Percentiles rank a stretch among this genome's conserved stretches.
Conservation (phyloP, 1,284 basidiomycete genomes). For the Rhizoctonia solani region DNA sequence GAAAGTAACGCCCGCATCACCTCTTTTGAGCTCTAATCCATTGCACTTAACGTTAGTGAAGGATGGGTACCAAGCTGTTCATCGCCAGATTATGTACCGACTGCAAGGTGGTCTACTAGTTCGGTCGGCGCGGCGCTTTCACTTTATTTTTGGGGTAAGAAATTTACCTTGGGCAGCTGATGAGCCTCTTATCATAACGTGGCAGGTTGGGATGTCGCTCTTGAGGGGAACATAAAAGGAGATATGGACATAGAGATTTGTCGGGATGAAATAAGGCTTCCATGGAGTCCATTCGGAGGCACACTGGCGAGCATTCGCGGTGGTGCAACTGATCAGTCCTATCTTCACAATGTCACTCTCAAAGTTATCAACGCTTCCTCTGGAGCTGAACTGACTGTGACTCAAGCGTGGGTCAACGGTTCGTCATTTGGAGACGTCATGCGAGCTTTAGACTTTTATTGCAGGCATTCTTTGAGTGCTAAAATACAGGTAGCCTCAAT, state of each 20-base stretch:
- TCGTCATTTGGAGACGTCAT: slow-evolving; percentile 1
- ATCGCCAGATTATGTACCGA: background rate
- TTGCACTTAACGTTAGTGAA: background rate
- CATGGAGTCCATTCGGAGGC: background rate
- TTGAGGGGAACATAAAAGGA: slow-evolving; percentile 14
- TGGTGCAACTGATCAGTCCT: background rate
- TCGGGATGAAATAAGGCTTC: too few relatives aligned
- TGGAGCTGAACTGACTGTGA: slow-evolving; percentile 1
- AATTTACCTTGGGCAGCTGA: background rate
- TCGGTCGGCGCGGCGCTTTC: background rate
- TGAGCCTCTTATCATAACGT: background rate
- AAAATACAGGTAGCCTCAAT: background rate
- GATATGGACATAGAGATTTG: background rate
- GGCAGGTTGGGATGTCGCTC: slow-evolving; percentile 15
- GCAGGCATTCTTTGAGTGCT: background rate
- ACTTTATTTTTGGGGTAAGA: slow-evolving; percentile 8
- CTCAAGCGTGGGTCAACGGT: slow-evolving; percentile 9
- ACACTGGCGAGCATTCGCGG: background rate
- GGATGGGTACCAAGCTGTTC: slow-evolving; percentile 23
- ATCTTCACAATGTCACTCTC: background rate
- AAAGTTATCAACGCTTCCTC: background rate
- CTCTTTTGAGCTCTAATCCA: too few relatives aligned
- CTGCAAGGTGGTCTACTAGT: slow-evolving; percentile 11
- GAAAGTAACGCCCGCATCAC: too few relatives aligned
- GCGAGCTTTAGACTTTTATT: background rate